Evolutionary conservation across 2,329 filamentous ascomycete species (phyloP).

Genomic region (Epichloe festucae): DNA sequence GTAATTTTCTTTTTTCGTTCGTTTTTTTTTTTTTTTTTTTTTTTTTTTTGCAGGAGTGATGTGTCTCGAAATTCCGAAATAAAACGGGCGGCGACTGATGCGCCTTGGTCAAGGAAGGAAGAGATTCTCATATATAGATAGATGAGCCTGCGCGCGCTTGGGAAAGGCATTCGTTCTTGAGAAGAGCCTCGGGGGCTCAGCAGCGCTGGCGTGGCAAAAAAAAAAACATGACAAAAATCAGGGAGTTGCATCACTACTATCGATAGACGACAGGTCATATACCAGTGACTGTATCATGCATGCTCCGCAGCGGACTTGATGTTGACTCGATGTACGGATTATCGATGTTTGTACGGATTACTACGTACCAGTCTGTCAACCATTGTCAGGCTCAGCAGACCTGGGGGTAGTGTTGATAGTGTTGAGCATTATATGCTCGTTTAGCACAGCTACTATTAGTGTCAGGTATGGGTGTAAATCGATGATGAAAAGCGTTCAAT

Average conservation of each 20-base stretch:
- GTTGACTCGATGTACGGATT: no score
- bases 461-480: no score
- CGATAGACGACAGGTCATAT: constrained; percentile 14
- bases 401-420: no score
- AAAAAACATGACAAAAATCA: constrained; percentile 7
- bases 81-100: background rate
- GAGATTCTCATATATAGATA: background rate
- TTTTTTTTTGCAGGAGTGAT: background rate
- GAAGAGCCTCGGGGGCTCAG: background rate
- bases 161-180: no score
- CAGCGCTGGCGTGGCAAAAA: constrained; percentile 5
- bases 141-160: background rate
- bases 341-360: no score
- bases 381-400: no score
- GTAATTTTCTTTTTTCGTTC: background rate
- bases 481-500: no score
- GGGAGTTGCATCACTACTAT: constrained; percentile 15
- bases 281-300: background rate
- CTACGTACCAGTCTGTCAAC: no score
- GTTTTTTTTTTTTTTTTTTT: background rate
- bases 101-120: background rate
- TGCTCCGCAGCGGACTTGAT: no score
- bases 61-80: background rate
- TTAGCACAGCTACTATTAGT: no score
- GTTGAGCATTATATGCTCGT: no score